These are phyloP conservation scores for Amphicarpaea edgeworthii DNA, from an alignment of 306 rosid species.

Conservation along the genomic window DNA sequence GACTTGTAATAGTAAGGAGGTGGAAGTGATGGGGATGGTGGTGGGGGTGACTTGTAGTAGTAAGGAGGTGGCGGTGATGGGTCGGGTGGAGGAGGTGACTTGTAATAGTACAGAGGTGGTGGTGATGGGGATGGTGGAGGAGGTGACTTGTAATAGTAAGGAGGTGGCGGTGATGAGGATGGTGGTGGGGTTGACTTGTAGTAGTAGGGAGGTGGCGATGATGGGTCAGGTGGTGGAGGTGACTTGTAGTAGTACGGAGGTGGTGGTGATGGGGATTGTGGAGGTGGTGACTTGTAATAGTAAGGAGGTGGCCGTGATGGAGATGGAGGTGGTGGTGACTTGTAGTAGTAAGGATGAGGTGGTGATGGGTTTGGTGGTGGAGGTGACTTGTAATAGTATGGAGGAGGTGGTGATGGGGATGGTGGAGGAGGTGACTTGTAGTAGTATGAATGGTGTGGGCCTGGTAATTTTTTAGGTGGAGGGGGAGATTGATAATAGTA, in stretches of 20 bases:
- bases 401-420: too few relatives aligned
- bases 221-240: background rate
- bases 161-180: background rate
- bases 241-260: background rate
- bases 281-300: background rate
- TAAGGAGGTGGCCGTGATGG: background rate
- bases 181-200: background rate
- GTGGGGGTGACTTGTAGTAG: background rate
- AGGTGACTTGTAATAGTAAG: background rate
- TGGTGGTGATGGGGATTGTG: background rate
- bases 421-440: too few relatives aligned
- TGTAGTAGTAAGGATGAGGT: too few relatives aligned
- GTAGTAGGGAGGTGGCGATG: background rate
- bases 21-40: conserved; percentile 2
- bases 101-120: background rate
- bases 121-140: background rate
- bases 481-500: too few relatives aligned
- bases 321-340: background rate
- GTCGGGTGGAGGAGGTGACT: background rate
- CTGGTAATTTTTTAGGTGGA: too few relatives aligned
- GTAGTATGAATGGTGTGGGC: too few relatives aligned
- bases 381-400: too few relatives aligned
- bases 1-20: conserved; percentile 19
- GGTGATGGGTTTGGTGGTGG: too few relatives aligned
- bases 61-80: conserved; percentile 11